Evolutionary conservation across 1,139 yeast genomes (phyloP).

Genomic region (Candida tunisiensis): DNA sequence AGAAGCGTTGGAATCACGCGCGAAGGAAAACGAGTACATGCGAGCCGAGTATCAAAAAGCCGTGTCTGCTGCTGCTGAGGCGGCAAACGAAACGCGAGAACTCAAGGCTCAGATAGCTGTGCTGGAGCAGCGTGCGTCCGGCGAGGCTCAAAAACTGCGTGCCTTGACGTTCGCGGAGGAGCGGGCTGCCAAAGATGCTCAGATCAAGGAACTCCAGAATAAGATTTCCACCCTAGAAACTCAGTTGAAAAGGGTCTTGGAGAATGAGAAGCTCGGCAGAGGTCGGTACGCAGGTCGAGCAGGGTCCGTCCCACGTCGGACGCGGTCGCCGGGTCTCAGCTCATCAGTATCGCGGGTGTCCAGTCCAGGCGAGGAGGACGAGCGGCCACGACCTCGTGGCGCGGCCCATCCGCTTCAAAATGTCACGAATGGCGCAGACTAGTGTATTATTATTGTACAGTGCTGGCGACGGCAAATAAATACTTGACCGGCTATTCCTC

Average conservation of each 20-base stretch:
- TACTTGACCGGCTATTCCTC: no score
- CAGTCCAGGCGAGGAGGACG: no score
- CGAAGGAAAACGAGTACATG: conserved; percentile 50
- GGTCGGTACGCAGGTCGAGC: conserved; percentile 18
- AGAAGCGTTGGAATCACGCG: conserved; percentile 22
- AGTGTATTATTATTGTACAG: no score
- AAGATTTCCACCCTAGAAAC: conserved; percentile 16
- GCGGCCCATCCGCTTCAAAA: no score
- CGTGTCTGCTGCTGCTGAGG: conserved; percentile 33
- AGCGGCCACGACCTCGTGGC: no score
- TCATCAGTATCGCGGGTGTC: no score
- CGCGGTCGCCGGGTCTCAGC: conserved; percentile 13
- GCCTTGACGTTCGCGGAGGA: conserved; percentile 15
- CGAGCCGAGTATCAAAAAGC: conserved; percentile 48
- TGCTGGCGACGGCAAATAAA: no score
- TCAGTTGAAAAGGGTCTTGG: conserved; percentile 17
- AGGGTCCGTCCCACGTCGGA: conserved; percentile 12
- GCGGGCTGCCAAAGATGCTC: conserved; percentile 12
- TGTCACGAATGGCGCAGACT: no score
- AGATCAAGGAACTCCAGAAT: conserved; percentile 13
- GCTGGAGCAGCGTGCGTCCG: conserved; percentile 18
- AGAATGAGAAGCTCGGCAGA: conserved; percentile 14
- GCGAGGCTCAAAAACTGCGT: conserved; percentile 11
- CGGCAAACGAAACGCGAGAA: conserved; percentile 25
- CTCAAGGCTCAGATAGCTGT: conserved; percentile 19